phyloP scores from a whole-genome alignment of 805 yeast species.

The Zygosaccharomyces kombuchaensis region DNA sequence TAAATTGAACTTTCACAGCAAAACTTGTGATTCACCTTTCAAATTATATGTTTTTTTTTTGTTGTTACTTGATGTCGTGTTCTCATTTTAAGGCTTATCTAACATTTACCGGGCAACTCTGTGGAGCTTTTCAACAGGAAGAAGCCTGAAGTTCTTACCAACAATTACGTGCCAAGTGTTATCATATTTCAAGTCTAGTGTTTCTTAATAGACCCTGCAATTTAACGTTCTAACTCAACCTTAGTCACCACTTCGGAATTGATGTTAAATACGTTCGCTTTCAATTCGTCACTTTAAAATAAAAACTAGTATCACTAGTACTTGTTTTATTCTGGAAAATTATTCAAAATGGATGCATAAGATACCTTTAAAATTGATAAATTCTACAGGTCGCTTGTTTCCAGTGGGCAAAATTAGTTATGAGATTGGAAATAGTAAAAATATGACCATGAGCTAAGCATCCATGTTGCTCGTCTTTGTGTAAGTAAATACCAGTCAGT shows the following conservation, averaged over 20 bases:
- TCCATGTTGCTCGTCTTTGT: conserved; percentile 5
- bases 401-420: background rate
- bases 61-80: too few relatives aligned
- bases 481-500: too few relatives aligned
- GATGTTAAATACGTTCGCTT: conserved; percentile 24
- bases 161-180: conserved; percentile 79
- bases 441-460: conserved; percentile 6
- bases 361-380: conserved; percentile 30
- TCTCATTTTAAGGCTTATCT: too few relatives aligned
- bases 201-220: conserved; percentile 62
- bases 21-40: too few relatives aligned
- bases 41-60: too few relatives aligned
- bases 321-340: too few relatives aligned
- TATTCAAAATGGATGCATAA: conserved; percentile 18
- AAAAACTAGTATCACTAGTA: background rate
- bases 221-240: conserved; percentile 39
- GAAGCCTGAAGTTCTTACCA: conserved; percentile 65
- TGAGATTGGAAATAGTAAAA: background rate
- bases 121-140: too few relatives aligned
- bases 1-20: background rate
- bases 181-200: conserved; percentile 59
- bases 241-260: conserved; percentile 23
- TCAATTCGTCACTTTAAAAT: conserved; percentile 26
- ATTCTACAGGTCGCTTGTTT: background rate
- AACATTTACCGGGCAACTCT: too few relatives aligned